These are phyloP conservation scores for Neurospora crassa DNA, from an alignment of 2,329 filamentous ascomycete species.

Conservation along the genomic window DNA sequence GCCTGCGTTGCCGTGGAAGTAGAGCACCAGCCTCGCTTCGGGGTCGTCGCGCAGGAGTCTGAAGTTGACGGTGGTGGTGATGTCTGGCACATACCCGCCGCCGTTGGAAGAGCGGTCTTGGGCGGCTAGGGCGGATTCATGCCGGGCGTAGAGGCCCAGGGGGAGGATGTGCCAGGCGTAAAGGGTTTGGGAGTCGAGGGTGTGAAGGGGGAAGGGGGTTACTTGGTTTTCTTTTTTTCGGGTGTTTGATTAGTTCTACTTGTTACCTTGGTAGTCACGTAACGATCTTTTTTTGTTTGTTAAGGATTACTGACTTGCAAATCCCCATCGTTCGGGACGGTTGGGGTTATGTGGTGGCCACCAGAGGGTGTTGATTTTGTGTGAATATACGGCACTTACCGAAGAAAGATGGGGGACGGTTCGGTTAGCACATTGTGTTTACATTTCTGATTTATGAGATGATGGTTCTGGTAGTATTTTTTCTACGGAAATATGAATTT, in stretches of 20 bases:
- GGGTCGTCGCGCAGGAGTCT: slow-evolving; percentile 53
- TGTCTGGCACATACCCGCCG: slow-evolving; percentile 42
- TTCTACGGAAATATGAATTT: slow-evolving; percentile 4
- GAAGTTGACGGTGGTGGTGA: slow-evolving; percentile 50
- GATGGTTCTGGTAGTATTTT: not conserved
- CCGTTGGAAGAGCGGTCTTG: slow-evolving; percentile 26
- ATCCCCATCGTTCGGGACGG: slow-evolving; percentile 74
- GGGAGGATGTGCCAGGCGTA: slow-evolving; percentile 91
- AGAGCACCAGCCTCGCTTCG: slow-evolving; percentile 52
- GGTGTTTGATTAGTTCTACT: too few species aligned
- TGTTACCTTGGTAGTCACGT: too few species aligned
- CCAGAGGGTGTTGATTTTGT: slow-evolving; percentile 64
- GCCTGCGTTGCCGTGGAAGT: slow-evolving; percentile 64
- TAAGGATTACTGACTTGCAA: slow-evolving; percentile 54
- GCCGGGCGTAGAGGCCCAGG: slow-evolving; percentile 61
- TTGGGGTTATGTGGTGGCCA: slow-evolving; percentile 57
- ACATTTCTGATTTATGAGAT: not conserved
- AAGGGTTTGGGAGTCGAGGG: slow-evolving; percentile 64
- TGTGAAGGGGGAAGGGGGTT: slow-evolving; percentile 70
- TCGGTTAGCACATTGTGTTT: not conserved
- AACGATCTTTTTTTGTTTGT: not conserved
- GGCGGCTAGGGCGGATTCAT: slow-evolving; percentile 53
- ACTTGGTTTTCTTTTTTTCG: slow-evolving; percentile 68
- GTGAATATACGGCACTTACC: slow-evolving; percentile 68
- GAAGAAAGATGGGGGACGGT: not conserved